These are phyloP conservation scores for Colletotrichum sp. DNA, from an alignment of 2,329 filamentous ascomycete species.

Conservation along the genomic window DNA sequence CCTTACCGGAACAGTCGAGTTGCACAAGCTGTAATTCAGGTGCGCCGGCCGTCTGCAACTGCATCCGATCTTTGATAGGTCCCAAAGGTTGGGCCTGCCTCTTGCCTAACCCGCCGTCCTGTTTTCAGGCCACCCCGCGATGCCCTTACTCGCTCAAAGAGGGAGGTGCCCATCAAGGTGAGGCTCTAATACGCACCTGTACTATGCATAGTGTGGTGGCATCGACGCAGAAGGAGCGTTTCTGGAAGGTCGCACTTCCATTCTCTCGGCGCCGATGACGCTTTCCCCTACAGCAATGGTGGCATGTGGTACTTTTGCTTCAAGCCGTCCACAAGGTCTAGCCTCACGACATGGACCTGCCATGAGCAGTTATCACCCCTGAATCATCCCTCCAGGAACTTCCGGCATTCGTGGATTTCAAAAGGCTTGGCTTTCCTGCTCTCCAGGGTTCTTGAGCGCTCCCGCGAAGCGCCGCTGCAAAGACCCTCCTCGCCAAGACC, in stretches of 20 bases:
- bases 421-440: neutral
- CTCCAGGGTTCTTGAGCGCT: neutral
- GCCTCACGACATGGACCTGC: neutral
- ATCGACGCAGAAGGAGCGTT: neutral
- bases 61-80: neutral
- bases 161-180: conserved; percentile 1
- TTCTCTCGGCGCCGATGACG: neutral
- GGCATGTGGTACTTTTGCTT: neutral
- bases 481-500: neutral
- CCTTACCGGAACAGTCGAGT: neutral
- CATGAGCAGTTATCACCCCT: neutral
- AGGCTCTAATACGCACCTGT: neutral
- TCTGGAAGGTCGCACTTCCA: neutral
- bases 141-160: neutral
- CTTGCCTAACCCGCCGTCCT: neutral
- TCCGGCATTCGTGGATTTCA: neutral
- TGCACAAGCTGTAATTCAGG: neutral
- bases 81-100: neutral
- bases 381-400: neutral
- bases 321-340: neutral
- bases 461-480: neutral
- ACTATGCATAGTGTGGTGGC: neutral
- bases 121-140: neutral
- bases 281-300: neutral
- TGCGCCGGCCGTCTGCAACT: neutral